Percentiles rank a stretch among this genome's conserved stretches.
Evolutionary conservation across 768 basidiomycete genomes (phyloP).

Genomic region (Obba rivulosa): DNA sequence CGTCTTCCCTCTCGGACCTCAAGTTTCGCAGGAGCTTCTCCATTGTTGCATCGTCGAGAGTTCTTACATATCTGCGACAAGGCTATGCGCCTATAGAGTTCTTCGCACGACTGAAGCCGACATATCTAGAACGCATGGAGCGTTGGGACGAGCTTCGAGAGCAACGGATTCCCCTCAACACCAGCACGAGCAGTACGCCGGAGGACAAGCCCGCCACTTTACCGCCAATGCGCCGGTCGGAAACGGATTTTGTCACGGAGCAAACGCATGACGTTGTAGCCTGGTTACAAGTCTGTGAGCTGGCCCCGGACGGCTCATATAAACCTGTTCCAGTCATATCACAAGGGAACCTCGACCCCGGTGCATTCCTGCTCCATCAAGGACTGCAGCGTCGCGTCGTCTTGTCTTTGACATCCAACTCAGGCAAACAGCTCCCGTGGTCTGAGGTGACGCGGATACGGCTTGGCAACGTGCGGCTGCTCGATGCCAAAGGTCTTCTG

Average conservation of each 20-base stretch:
- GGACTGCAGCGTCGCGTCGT: slow-evolving; percentile 84
- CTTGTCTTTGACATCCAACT: slow-evolving; percentile 77
- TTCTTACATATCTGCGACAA: slow-evolving; percentile 63
- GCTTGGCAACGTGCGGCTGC: slow-evolving; percentile 77
- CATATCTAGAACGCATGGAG: slow-evolving; percentile 84
- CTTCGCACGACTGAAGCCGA: slow-evolving; percentile 76
- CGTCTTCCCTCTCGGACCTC: slow-evolving; percentile 67
- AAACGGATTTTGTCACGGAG: slow-evolving; percentile 84
- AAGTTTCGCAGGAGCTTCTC: slow-evolving; percentile 82
- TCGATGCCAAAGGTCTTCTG: slow-evolving; percentile 77
- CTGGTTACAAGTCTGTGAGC: slow-evolving; percentile 81
- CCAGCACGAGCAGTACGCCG: slow-evolving; percentile 19
- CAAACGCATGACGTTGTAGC: slow-evolving; percentile 90
- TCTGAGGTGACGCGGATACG: slow-evolving; percentile 68
- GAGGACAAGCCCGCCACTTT: slow-evolving; percentile 39
- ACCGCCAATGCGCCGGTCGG: slow-evolving; percentile 86
- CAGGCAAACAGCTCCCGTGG: slow-evolving; percentile 89
- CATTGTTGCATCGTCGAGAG: slow-evolving; percentile 68
- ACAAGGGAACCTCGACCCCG: slow-evolving; percentile 69
- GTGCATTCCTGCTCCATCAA: slow-evolving; percentile 86
- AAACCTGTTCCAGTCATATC: slow-evolving; percentile 78
- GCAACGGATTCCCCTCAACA: slow-evolving; percentile 38
- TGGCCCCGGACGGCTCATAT: slow-evolving; percentile 82
- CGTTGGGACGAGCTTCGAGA: slow-evolving; percentile 94
- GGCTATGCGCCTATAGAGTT: slow-evolving; percentile 87